phyloP scores from a whole-genome alignment of 2,329 filamentous ascomycete genomes.

The Blastomyces percursus region DNA sequence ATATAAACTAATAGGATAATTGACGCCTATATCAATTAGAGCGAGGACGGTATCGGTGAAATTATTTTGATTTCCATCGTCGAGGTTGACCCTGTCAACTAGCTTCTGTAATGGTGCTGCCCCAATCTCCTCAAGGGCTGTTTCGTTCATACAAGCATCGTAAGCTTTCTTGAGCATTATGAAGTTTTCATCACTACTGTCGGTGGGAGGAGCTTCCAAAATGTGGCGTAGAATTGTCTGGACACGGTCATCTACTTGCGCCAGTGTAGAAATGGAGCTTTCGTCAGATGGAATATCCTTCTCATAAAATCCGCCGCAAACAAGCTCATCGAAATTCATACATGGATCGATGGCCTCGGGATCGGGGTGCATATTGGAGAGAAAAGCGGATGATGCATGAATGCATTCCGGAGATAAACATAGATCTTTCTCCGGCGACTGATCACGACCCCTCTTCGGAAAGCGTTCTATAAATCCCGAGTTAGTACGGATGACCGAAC shows the following conservation, averaged over 20 bases:
- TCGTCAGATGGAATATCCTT: conserved; percentile 58
- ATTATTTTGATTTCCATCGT: conserved; percentile 16
- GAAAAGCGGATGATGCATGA: conserved; percentile 51
- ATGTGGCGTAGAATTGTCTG: conserved; percentile 13
- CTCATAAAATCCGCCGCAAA: conserved; percentile 56
- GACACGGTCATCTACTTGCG: conserved; percentile 51
- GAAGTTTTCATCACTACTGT: conserved; percentile 42
- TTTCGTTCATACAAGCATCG: conserved; percentile 54
- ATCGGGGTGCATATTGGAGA: conserved; percentile 51
- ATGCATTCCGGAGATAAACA: conserved; percentile 53
- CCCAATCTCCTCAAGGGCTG: conserved; percentile 45
- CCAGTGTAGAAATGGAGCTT: conserved; percentile 48
- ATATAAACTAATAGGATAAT: conserved; percentile 23
- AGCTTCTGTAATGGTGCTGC: conserved; percentile 46
- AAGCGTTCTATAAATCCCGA: not conserved
- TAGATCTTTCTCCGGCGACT: conserved; percentile 14
- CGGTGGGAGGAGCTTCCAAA: not conserved
- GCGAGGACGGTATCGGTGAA: conserved; percentile 29
- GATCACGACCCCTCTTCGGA: not conserved
- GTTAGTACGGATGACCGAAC: not conserved
- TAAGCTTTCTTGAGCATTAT: conserved; percentile 55
- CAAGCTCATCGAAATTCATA: conserved; percentile 55
- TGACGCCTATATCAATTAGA: conserved; percentile 28
- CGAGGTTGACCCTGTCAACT: conserved; percentile 41
- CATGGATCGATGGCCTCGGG: conserved; percentile 57